Evolutionary conservation across 768 basidiomycete genomes (phyloP), one percentile per base, ranked within the genome.

Genomic region (Trametes cinnabarina): DNA sequence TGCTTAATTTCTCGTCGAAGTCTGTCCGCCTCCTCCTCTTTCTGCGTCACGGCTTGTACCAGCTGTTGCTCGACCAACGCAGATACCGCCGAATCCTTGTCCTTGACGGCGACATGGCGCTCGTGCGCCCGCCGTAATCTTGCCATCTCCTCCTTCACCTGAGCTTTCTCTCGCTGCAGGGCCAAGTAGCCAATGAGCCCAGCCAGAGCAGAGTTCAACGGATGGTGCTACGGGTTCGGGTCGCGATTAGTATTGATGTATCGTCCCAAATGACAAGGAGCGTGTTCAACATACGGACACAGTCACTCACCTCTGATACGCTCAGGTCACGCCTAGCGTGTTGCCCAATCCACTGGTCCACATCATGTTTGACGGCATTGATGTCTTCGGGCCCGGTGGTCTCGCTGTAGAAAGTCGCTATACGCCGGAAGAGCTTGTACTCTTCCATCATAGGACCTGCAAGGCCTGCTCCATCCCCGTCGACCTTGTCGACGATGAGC

Each of bases 401-500:
- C 39, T 73, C 73, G 17, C 60, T 67, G 34, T 73, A 76, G n/a
- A 70, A 68, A 40, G 73, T 62, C 5, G 67, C 71, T 10, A 78
- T 61, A 46, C 72, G 74, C 35, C 72, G 68, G 19, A 77, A 66
- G 1, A 74, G 63, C n/a, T 67, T 60, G 22, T 42, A 51, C 28
- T 65, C 65, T 23, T 66, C 64, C 28, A 32, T 23, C 46, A 61
- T 37, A 3, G 47, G 47, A 11, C 58, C 52, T 4, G 44, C 43
- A 23, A 25, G 30, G 4, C 47, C 51, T 10, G 37, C 22, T 5
- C 42, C 37, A 7, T 51, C 60, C 14, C 55, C 55, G n/a, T 47
- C 49, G 46, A 58, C 63, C 30, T 62, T 64, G 63, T 83, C 86
- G 64, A 89, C 80, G 69, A 87, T 84, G n/a, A 89, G 72, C 66